A percentile compares a stretch with the other conserved stretches of the same genome.
Evolutionary conservation across 1,284 basidiomycete genomes (phyloP).

Genomic region (Rhodotorula sp.): DNA sequence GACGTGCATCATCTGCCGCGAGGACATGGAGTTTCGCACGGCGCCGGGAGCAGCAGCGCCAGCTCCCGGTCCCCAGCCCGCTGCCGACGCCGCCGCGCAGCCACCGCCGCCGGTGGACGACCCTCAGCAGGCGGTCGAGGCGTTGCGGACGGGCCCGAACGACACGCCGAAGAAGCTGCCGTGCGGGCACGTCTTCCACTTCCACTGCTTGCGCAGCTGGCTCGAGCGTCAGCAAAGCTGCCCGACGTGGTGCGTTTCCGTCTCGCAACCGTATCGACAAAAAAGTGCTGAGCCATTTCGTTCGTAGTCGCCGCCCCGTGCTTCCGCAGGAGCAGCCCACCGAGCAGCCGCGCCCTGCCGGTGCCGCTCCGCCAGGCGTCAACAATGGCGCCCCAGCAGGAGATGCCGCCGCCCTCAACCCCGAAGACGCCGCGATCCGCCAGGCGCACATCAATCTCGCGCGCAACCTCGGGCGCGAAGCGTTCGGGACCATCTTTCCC

Average conservation of each 20-base stretch:
- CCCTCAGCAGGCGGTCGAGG: background rate
- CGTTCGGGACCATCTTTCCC: constrained; percentile 37
- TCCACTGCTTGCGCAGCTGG: constrained; percentile 95
- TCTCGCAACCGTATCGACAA: background rate
- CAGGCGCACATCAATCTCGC: constrained; percentile 42
- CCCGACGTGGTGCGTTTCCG: constrained; percentile 78
- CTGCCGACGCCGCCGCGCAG: constrained; percentile 41
- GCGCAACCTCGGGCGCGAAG: constrained; percentile 35
- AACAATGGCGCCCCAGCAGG: background rate
- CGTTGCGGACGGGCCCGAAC: constrained; percentile 67
- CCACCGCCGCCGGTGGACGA: constrained; percentile 43
- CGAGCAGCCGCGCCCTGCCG: background rate
- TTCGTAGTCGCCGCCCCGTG: constrained; percentile 33
- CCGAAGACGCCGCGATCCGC: constrained; percentile 17
- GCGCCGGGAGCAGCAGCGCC: constrained; percentile 44
- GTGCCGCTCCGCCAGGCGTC: background rate
- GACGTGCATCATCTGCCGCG: constrained; percentile 98
- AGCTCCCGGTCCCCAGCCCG: constrained; percentile 3
- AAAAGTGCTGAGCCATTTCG: background rate
- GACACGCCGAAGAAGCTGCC: constrained; percentile 93
- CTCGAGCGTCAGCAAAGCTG: constrained; percentile 89
- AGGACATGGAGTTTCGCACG: constrained; percentile 73
- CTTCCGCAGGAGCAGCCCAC: constrained; percentile 30
- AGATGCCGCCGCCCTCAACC: background rate
- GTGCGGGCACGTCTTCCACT: constrained; percentile 98